phyloP scores from a whole-genome alignment of 768 basidiomycete genomes.

The Coprinopsis sp. region DNA sequence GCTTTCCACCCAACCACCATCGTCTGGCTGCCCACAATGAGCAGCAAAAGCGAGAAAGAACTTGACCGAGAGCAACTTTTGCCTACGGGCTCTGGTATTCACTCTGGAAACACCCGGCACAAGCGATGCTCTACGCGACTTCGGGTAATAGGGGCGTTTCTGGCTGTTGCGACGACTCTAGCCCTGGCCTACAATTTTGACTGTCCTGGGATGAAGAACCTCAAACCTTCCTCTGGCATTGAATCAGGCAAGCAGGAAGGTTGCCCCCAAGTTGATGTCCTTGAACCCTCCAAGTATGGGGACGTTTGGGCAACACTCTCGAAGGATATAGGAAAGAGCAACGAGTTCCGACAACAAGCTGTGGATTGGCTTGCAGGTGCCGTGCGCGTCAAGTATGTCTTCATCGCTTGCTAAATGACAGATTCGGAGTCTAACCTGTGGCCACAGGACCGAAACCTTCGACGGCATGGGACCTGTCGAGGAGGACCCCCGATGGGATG shows the following conservation, averaged over 20 bases:
- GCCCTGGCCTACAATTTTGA: too few species aligned
- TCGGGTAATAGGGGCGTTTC: too few species aligned
- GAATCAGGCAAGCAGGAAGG: neutral
- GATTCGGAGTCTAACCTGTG: neutral
- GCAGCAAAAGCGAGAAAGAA: too few species aligned
- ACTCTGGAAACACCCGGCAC: too few species aligned
- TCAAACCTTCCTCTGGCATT: neutral
- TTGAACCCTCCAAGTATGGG: conserved; percentile 36
- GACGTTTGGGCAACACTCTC: conserved; percentile 32
- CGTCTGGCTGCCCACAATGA: too few species aligned
- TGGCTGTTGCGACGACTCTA: too few species aligned
- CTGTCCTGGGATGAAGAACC: neutral
- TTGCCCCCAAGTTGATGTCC: conserved; percentile 35
- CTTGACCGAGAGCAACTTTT: too few species aligned
- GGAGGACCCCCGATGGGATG: conserved; percentile 51
- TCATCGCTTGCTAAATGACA: neutral
- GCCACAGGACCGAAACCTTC: conserved; percentile 46
- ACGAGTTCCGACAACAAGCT: conserved; percentile 35
- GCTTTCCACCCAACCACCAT: too few species aligned
- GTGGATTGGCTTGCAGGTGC: conserved; percentile 47
- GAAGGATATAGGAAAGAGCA: conserved; percentile 25
- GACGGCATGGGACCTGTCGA: conserved; percentile 46
- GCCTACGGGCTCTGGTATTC: too few species aligned
- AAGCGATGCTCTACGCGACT: too few species aligned
- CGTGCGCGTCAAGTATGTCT: conserved; percentile 39